Conservation (phyloP, 2,329 filamentous ascomycete genomes). For the Calonectria naviculata region DNA sequence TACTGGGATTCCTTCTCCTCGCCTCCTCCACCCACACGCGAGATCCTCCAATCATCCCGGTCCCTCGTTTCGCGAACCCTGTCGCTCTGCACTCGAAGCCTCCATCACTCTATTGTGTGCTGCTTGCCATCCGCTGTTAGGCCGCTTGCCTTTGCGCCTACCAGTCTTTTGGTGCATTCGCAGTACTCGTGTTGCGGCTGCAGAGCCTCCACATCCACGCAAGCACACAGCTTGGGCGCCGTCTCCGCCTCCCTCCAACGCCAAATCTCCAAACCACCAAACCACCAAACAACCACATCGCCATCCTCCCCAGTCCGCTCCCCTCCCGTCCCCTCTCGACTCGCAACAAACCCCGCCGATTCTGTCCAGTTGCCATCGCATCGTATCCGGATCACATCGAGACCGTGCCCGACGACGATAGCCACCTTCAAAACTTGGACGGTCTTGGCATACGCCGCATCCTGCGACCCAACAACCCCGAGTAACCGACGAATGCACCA, state of each 20-base stretch:
- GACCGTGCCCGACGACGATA: slow-evolving; percentile 8
- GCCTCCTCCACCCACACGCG: slow-evolving; percentile 31
- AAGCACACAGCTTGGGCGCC: slow-evolving; percentile 26
- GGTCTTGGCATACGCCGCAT: slow-evolving; percentile 29
- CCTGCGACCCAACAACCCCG: slow-evolving; percentile 19
- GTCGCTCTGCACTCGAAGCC: slow-evolving; percentile 34
- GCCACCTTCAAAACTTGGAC: slow-evolving; percentile 17
- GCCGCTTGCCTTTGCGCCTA: slow-evolving; percentile 27
- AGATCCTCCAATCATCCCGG: slow-evolving; percentile 40
- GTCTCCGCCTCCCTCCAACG: slow-evolving; percentile 32
- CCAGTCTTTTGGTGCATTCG: slow-evolving; percentile 18
- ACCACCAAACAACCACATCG: no score
- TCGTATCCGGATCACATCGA: not conserved
- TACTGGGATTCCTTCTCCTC: slow-evolving; percentile 25
- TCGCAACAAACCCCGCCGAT: slow-evolving; percentile 12
- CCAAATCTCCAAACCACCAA: slow-evolving; percentile 13
- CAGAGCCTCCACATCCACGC: slow-evolving; percentile 38
- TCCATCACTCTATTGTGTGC: slow-evolving; percentile 37
- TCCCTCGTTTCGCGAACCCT: slow-evolving; percentile 37
- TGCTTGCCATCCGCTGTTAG: not conserved
- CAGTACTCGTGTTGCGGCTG: slow-evolving; percentile 22
- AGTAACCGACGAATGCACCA: slow-evolving; percentile 50
- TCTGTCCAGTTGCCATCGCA: not conserved
- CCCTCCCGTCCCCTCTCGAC: slow-evolving; percentile 15
- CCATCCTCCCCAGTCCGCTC: slow-evolving; percentile 12